Base-by-base conservation (phyloP, 2,329 filamentous ascomycete species). In the Trichophyton mentagrophytes region DNA sequence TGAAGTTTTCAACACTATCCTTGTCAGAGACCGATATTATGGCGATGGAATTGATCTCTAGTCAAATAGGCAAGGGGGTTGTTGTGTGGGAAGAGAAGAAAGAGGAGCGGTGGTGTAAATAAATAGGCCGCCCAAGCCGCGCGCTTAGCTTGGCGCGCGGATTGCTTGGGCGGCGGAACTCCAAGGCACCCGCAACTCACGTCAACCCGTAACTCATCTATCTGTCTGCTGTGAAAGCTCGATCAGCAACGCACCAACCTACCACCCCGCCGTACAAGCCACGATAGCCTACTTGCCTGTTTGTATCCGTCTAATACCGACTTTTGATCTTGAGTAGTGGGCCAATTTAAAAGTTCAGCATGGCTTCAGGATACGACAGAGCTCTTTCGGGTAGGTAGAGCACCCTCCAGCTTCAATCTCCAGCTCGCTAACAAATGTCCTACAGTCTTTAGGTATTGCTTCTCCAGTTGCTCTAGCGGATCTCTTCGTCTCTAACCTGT, bases 331-430 rank as follows among this genome's bases (percentile, higher is more conserved):
- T 40, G 17, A 58, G 38, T 27, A 13, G 51, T 20, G 27, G 27
- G 47, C 55, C 53, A 38, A 56, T 49, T 58, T 69, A 74, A 68
- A 66, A 33, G 42, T 25, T 49, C 46, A 60, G 27, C 47, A 88
- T 95, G 89, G 88, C 90, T 76, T 96, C 91, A 70, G 92, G 92
- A 78, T 99, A 99, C 80, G 93, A 99, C 81, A 89, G 93, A 88
- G 93, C 92, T 78, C 86, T 97, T 76, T 97, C 92, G 79, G 92
- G 91, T 96, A 85, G 80, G 86, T 73, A 55, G 61, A 55, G 49
- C 38, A 58, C 46, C 25, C 20, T 57, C 60, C 64, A 62, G 62
- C 66, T 61, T 70, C 65, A 20, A 59, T 66, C 63, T 69, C 83
- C 78, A 82, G 40, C 74, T 64, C 51, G 63, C 66, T 72, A 66